Evolutionary conservation across 768 basidiomycete species (phyloP).

Genomic region (Lactarius indigo): DNA sequence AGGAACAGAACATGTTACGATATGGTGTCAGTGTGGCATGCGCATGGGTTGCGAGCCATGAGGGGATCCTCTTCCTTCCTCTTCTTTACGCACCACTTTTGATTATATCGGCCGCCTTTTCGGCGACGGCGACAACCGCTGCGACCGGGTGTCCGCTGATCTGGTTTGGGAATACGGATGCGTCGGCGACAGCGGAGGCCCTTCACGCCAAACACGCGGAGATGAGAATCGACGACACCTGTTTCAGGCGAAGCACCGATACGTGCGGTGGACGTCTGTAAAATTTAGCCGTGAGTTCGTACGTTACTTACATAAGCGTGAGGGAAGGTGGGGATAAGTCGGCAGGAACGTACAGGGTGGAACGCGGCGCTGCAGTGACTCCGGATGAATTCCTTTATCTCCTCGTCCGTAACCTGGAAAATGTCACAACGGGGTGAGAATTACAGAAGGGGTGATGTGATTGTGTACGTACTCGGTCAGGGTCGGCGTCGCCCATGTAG

Average conservation of each 20-base stretch:
- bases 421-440: neutral
- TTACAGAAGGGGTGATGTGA: neutral
- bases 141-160: conserved; percentile 17
- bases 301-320: neutral
- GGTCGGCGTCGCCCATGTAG: conserved; percentile 20
- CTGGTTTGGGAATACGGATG: conserved; percentile 23
- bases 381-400: conserved; percentile 23
- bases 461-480: conserved; percentile 5
- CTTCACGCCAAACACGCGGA: conserved; percentile 42
- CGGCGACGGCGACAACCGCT: conserved; percentile 15
- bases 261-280: conserved; percentile 21
- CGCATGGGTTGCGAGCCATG: neutral
- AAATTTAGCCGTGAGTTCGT: neutral
- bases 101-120: conserved; percentile 18
- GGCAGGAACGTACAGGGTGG: conserved; percentile 34
- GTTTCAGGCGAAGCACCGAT: conserved; percentile 13
- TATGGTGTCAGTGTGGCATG: too few relatives aligned
- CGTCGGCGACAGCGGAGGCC: conserved; percentile 40
- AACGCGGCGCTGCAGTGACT: conserved; percentile 3
- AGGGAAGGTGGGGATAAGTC: neutral
- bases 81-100: conserved; percentile 2
- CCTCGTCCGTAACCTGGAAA: conserved; percentile 23
- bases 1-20: neutral
- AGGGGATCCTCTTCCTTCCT: too few relatives aligned
- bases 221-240: conserved; percentile 42